Evolutionary conservation across 2,329 filamentous ascomycete species (phyloP), one percentile per base, ranked within the genome.

Genomic region (Cytospora chrysosperma): DNA sequence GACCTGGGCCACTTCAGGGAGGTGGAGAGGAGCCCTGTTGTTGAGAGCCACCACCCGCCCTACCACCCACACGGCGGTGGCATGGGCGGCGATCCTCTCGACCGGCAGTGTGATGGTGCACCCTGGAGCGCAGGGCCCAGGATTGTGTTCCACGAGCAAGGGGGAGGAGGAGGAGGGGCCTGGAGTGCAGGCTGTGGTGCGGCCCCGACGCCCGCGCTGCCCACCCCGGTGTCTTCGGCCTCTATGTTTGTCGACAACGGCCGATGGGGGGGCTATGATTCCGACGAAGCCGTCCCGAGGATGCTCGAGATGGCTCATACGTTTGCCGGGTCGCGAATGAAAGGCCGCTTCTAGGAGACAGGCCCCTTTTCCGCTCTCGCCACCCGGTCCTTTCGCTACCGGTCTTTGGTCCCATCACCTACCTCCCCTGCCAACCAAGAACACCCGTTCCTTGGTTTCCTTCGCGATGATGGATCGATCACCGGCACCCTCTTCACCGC

Each of bases 1-100:
- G 84, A 88, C 65, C 75, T 88, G 34, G 81, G 84, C 63, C 74
- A 81, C 63, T 88, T 87, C 69, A 76, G 75, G 26, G 73, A 74
- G 17, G 68, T 71, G 3, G 67, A 71, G 21, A 51, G 64, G 26
- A 30, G 58, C 12, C 54, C 64, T 7, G 34, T 61, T 15, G 53
- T 43, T 15, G 47, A 55, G 21, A 28, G 28, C 19, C 32, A 63
- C 28, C 49, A 60, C 13, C 61, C 49, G 9, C 15, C n/a, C 19
- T 59, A 54, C 26, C 34, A 60, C 47, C 56, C 59, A 26, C 61
- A 62, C 9, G 49, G 49, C 24, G 57, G 58, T 27, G 52, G 40
- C 61, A 56, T 55, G 27, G 49, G 50, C 24, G 27, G 51, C 3
- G 51, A 49, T 21, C 28, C 17, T 12, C 52, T 55, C 37, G 43